Base-by-base conservation (phyloP, 2,329 filamentous ascomycete genomes). In the Nemania bipapillata region DNA sequence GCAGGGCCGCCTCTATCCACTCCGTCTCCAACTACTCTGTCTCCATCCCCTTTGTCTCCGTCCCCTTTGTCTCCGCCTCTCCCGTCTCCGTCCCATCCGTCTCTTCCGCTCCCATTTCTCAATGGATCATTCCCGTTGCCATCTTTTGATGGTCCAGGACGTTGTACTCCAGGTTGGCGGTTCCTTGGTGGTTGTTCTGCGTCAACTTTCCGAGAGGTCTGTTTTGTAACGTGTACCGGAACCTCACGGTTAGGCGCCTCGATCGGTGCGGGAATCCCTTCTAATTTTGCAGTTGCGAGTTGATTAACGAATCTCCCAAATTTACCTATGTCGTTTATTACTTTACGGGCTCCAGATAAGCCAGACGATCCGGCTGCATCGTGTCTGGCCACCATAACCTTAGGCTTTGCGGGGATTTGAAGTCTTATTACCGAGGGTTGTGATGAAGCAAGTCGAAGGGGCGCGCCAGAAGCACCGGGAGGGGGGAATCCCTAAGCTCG, bases 171-270 rank as follows among this genome's bases (percentile, higher is more conserved):
- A 54, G 28, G 28, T 28, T 20, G 30, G 4, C 49, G 30, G 26
- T 63, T 63, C 6, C 50, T 56, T 8, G 53, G 61, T 9, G 61
- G 61, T 11, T 1, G 20, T 22, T 64, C 52, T 26, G 53, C 61
- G 4, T 57, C 32, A 8, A 26, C 9, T 35, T 1, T 22, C 26
- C 30, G 32, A 52, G 32, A 1, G 11, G 1, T 1, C 32, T 32
- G 17, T 22, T 53, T 24, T 1, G 28, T 47, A 12, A 65, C 55
- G n/a, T 58, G 22, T 15, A 64, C 61, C 1, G 53, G 53, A 30
- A 37, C 5, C n/a, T 63, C 26, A 9, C 24, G 49, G 26, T 22
- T 17, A 1, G 20, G 59, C 15, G 22, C 8, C 28, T 17, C 2
- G 37, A 58, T 15, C 32, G 24, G 17, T 35, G 15, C 2, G 1